phyloP scores from a whole-genome alignment of 345 rosid genomes.

The Dipteronia sinensis region DNA sequence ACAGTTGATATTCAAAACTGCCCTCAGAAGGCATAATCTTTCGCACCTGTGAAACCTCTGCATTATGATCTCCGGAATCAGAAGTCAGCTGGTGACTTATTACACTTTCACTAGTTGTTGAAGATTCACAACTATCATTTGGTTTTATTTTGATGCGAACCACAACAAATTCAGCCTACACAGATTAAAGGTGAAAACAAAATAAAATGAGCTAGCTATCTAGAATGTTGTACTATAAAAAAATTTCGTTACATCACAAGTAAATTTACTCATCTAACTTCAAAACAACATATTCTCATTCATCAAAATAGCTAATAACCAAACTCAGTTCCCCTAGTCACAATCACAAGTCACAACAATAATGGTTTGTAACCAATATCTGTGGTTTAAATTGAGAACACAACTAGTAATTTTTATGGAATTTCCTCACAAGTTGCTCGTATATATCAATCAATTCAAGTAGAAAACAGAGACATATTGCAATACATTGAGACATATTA shows the following conservation, averaged over 20 bases:
- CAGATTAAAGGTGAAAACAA: not conserved
- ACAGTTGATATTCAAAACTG: not conserved
- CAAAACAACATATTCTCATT: not conserved
- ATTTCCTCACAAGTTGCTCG: too few species aligned
- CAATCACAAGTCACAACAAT: not conserved
- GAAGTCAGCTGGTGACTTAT: not conserved
- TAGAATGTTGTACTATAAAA: not conserved
- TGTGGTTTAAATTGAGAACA: too few species aligned
- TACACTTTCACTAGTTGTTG: not conserved
- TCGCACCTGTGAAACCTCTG: not conserved
- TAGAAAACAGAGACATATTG: too few species aligned
- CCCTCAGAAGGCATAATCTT: not conserved
- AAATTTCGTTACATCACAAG: too few species aligned
- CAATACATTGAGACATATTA: too few species aligned
- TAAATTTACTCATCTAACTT: not conserved
- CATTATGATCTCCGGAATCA: not conserved
- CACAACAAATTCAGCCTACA: slow-evolving; percentile 12
- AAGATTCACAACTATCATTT: not conserved
- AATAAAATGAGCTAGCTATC: not conserved
- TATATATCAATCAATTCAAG: too few species aligned
- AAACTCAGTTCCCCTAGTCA: not conserved
- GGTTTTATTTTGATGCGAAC: not conserved
- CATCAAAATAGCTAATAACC: not conserved
- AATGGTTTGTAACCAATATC: not conserved
- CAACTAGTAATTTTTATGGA: too few species aligned